phyloP scores from a whole-genome alignment of 1,139 yeast genomes.

The Geotrichum citri-aurantii region DNA sequence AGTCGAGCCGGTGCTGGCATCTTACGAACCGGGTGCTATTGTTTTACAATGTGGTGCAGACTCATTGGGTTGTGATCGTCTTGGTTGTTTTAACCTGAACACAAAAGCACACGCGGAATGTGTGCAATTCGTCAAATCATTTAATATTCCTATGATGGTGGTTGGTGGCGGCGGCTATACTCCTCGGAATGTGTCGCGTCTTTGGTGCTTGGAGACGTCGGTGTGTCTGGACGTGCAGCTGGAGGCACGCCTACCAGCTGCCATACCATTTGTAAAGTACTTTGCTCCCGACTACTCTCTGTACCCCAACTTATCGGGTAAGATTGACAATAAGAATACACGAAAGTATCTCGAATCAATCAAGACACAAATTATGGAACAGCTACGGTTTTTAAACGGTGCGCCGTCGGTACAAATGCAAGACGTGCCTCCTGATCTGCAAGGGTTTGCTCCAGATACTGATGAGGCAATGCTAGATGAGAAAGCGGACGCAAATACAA shows the following conservation, averaged over 20 bases:
- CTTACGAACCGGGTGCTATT: constrained; percentile 83
- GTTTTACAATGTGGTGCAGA: constrained; percentile 98
- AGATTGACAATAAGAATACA: constrained; percentile 81
- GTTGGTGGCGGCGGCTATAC: constrained; percentile 98
- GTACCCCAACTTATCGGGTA: constrained; percentile 85
- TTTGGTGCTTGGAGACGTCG: constrained; percentile 95
- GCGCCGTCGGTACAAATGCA: constrained; percentile 96
- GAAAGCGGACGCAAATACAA: constrained; percentile 20
- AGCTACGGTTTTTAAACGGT: constrained; percentile 71
- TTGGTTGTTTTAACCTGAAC: constrained; percentile 89
- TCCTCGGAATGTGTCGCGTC: constrained; percentile 86
- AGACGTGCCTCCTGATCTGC: constrained; percentile 71
- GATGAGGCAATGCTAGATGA: constrained; percentile 22
- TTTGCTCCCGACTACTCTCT: constrained; percentile 89
- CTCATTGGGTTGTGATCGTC: constrained; percentile 84
- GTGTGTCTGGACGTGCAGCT: constrained; percentile 73
- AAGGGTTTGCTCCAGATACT: constrained; percentile 16
- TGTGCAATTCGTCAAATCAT: constrained; percentile 76
- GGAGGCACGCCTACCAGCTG: constrained; percentile 69
- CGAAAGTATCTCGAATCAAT: constrained; percentile 80
- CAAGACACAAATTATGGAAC: constrained; percentile 71
- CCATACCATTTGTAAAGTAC: constrained; percentile 76
- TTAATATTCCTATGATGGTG: constrained; percentile 83
- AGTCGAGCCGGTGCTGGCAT: constrained; percentile 78
- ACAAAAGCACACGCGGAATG: constrained; percentile 95